These are phyloP conservation scores for Cutaneotrichosporon daszewskae DNA, from an alignment of 1,284 basidiomycete genomes.

Conservation along the genomic window DNA sequence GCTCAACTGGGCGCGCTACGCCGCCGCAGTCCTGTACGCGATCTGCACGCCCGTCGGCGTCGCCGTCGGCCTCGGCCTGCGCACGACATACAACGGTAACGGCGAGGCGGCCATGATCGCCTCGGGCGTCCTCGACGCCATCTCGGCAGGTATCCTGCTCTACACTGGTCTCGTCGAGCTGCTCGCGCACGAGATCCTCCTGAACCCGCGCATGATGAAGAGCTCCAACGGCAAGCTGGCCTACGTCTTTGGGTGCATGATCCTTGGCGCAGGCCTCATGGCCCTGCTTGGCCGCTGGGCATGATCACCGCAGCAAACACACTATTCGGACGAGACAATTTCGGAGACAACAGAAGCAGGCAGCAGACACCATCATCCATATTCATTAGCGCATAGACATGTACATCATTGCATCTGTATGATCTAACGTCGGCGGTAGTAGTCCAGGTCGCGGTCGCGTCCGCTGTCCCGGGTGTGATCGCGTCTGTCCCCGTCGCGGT, in stretches of 20 bases:
- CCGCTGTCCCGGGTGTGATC: slow-evolving; percentile 3
- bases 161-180: slow-evolving; percentile 89
- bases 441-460: slow-evolving; percentile 1
- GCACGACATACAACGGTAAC: slow-evolving; percentile 72
- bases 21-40: slow-evolving; percentile 65
- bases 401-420: slow-evolving; percentile 3
- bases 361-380: too few relatives aligned
- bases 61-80: slow-evolving; percentile 76
- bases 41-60: slow-evolving; percentile 64
- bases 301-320: too few relatives aligned
- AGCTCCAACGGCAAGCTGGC: slow-evolving; percentile 59
- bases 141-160: slow-evolving; percentile 80
- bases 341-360: too few relatives aligned
- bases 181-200: slow-evolving; percentile 86
- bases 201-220: slow-evolving; percentile 74
- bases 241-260: slow-evolving; percentile 70
- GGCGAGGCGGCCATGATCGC: slow-evolving; percentile 69
- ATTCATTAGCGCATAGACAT: slow-evolving; percentile 1
- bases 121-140: slow-evolving; percentile 74
- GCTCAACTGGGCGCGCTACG: slow-evolving; percentile 60
- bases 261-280: slow-evolving; percentile 73
- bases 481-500: not conserved
- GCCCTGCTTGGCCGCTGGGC: slow-evolving; percentile 80
- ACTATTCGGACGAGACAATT: too few relatives aligned
- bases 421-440: not conserved